Evolutionary conservation across 805 yeast genomes (phyloP), one percentile per base, ranked within the genome.

Genomic region (Jamesozyma rosinii): DNA sequence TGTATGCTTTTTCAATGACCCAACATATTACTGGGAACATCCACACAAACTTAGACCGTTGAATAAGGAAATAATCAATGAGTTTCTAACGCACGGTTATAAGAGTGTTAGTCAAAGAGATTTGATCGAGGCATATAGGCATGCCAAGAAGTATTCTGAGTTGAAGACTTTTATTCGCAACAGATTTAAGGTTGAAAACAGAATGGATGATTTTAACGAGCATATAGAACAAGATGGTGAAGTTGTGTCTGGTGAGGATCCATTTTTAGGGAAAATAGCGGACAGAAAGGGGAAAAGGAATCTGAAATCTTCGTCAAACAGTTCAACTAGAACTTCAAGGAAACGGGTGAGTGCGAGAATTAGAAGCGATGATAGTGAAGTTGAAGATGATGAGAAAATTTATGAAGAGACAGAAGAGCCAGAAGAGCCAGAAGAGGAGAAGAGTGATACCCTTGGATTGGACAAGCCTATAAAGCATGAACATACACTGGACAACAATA

Each of bases 1-100:
- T 5, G 64, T 61, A n/a, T 58, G 64, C 39, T 61, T 61, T 45
- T 61, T 61, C 44, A 58, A 58, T 40, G 66, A 61, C 44, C 59
- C 63, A 8, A 60, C 65, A 8, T 61, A 60, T 41, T 61, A 60
- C 42, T 61, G 66, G 66, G 63, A 55, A 27, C 52, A 52, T 41
- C 61, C 65, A 10, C 49, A 50, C 9, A 50, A 48, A 41, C 39
- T 61, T 32, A 51, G 44, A 32, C 45, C 49, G 17, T 44, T 61
- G 37, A 47, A 43, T 1, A 19, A 41, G 10, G 40, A 44, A 3
- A 42, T 32, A 9, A 53, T 57, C 5, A 45, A 51, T 4, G 38
- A 46, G 21, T 57, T 49, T 41, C 43, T 59, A 31, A 30, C 24
- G 3, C 29, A 36, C 20, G 46, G 48, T 31, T 33, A 30, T n/a